phyloP scores from a whole-genome alignment of 208 protist species.

The Eutreptiella sp. region DNA sequence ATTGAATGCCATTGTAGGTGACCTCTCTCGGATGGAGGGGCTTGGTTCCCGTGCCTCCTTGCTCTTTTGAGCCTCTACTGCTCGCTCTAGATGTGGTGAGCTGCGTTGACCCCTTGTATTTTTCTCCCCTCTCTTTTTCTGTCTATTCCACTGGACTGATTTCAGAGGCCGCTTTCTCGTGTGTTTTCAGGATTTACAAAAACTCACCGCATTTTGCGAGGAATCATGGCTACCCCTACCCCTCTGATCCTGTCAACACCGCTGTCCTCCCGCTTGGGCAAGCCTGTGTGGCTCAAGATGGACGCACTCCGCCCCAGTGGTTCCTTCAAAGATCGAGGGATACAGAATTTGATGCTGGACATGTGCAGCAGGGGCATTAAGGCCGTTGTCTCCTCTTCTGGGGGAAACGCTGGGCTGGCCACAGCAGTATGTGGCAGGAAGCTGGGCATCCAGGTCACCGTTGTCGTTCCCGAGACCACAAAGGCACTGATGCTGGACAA shows the following conservation, averaged over 20 bases:
- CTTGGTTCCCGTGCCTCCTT: too few relatives aligned
- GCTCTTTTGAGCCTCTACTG: too few relatives aligned
- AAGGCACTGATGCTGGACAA: constrained; percentile 28
- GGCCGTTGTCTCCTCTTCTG: constrained; percentile 12
- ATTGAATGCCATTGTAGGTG: too few relatives aligned
- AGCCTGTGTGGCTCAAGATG: constrained; percentile 20
- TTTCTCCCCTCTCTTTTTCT: too few relatives aligned
- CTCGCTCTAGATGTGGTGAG: too few relatives aligned
- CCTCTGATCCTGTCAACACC: not conserved
- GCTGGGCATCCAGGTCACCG: constrained; percentile 18
- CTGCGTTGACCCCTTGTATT: too few relatives aligned
- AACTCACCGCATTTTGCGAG: too few relatives aligned
- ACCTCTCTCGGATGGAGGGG: too few relatives aligned
- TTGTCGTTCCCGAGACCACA: constrained; percentile 22
- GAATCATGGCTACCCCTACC: too few relatives aligned
- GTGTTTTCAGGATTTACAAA: too few relatives aligned
- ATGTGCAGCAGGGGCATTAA: constrained; percentile 8
- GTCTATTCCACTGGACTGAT: too few relatives aligned
- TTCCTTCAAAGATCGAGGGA: constrained; percentile 24
- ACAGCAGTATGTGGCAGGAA: constrained; percentile 5
- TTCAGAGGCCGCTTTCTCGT: too few relatives aligned
- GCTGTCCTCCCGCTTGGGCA: constrained; percentile 4
- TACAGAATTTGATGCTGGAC: constrained; percentile 6
- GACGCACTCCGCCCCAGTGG: constrained; percentile 17
- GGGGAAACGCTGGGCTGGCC: constrained; percentile 20